phyloP scores from a whole-genome alignment of 1,284 basidiomycete species.

The Earliella scabrosa region DNA sequence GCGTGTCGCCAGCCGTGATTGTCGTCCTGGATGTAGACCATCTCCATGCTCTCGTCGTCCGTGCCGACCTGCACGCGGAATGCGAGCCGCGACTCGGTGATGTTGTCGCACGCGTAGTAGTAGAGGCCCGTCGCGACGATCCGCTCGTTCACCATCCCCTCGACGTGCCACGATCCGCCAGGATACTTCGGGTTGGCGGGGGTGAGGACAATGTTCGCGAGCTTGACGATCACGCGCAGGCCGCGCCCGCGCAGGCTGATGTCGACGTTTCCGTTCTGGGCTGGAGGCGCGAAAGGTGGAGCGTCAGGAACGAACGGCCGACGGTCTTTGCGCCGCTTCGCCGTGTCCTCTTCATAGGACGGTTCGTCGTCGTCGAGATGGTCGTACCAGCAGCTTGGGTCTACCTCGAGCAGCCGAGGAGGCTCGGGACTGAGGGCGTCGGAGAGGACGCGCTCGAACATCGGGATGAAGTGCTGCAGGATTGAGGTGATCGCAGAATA shows the following conservation, averaged over 20 bases:
- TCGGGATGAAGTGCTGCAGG: background rate
- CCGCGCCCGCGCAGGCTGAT: background rate
- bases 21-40: slow-evolving; percentile 1
- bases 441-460: background rate
- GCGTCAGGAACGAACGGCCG: background rate
- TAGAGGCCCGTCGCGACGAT: slow-evolving; percentile 33
- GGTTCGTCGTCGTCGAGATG: no score
- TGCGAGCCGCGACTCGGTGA: slow-evolving; percentile 20
- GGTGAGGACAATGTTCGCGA: slow-evolving; percentile 35
- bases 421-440: background rate
- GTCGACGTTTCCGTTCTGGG: background rate
- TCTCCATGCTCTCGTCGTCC: background rate
- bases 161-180: slow-evolving; percentile 36
- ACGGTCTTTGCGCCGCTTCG: no score
- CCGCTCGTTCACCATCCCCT: slow-evolving; percentile 43
- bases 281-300: background rate
- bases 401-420: background rate
- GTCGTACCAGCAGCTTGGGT: no score
- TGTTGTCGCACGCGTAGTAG: slow-evolving; percentile 23
- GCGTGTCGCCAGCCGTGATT: background rate
- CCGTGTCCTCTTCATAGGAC: no score
- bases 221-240: slow-evolving; percentile 35
- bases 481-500: background rate
- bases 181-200: slow-evolving; percentile 31
- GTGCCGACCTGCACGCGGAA: slow-evolving; percentile 15